A percentile compares a stretch with the other conserved stretches of the same genome.
Conservation (phyloP, 176 grass and related monocot species). For the Urochloa ruziziensis region DNA sequence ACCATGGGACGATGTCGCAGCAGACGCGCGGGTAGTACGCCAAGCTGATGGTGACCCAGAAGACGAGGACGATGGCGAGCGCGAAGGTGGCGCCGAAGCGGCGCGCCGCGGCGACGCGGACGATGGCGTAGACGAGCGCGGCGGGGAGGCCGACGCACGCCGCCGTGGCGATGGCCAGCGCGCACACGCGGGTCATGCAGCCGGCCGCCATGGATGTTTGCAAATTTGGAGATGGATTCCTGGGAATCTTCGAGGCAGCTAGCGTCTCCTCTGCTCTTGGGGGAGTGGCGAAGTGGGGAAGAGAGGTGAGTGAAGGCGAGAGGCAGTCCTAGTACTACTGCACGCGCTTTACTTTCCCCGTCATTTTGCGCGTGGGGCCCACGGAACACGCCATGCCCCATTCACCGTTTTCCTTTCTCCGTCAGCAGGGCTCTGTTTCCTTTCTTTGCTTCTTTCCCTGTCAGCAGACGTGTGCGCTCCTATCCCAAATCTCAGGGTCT, state of each 20-base stretch:
- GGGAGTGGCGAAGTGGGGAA: background rate
- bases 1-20: background rate
- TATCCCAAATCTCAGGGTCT: too few species aligned
- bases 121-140: conserved; percentile 9
- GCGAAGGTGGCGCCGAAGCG: background rate
- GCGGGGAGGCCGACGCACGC: background rate
- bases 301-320: background rate
- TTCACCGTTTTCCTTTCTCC: background rate
- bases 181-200: background rate
- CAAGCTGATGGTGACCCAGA: conserved; percentile 6
- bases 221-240: too few species aligned
- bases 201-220: background rate
- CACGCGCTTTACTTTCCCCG: background rate
- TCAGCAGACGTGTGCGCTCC: too few species aligned
- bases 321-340: background rate
- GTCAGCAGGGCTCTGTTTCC: background rate
- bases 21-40: background rate
- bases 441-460: background rate
- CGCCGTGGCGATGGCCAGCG: background rate
- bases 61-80: background rate
- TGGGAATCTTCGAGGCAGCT: background rate
- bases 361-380: background rate
- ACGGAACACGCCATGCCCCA: background rate
- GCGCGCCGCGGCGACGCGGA: background rate
- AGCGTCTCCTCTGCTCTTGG: background rate